Percentiles rank a stretch among this genome's conserved stretches.
These are phyloP conservation scores for Epichloe baconii DNA, from an alignment of 2,329 filamentous ascomycete species.

Conservation along the genomic window DNA sequence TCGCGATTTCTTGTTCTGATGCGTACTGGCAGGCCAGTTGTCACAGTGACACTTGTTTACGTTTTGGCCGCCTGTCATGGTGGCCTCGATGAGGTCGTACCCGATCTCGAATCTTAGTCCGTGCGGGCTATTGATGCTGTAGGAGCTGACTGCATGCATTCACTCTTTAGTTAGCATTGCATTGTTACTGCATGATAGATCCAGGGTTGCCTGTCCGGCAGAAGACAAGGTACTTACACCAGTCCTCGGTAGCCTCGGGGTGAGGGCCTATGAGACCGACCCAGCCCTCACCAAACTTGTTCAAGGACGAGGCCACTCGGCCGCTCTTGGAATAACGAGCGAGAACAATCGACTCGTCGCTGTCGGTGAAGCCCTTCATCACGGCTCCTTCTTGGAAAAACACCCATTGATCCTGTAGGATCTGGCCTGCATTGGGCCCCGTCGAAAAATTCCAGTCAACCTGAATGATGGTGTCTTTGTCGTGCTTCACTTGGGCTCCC, in stretches of 20 bases:
- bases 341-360: slow-evolving; percentile 8
- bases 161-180: no score
- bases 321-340: slow-evolving; percentile 12
- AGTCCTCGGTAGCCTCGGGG: slow-evolving; percentile 13
- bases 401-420: slow-evolving; percentile 10
- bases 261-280: slow-evolving; percentile 15
- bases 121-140: slow-evolving; percentile 10
- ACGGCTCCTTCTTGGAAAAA: slow-evolving; percentile 16
- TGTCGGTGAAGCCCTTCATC: slow-evolving; percentile 9
- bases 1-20: not conserved
- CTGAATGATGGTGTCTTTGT: slow-evolving; percentile 12
- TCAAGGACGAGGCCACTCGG: slow-evolving; percentile 13
- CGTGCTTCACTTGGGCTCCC: slow-evolving; percentile 10
- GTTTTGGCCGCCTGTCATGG: slow-evolving; percentile 7
- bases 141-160: slow-evolving; percentile 2
- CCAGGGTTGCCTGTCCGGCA: no score
- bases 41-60: not conserved
- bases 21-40: slow-evolving; percentile 1
- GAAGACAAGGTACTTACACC: slow-evolving; percentile 11
- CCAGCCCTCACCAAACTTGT: slow-evolving; percentile 12
- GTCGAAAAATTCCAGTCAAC: slow-evolving; percentile 14
- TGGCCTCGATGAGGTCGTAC: slow-evolving; percentile 13
- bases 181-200: not conserved
- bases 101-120: slow-evolving; percentile 12
- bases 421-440: slow-evolving; percentile 8